A percentile compares a stretch with the other conserved stretches of the same genome.
Conservation (phyloP, 169 alveolate genomes). For the Plasmodium knowlesi region DNA sequence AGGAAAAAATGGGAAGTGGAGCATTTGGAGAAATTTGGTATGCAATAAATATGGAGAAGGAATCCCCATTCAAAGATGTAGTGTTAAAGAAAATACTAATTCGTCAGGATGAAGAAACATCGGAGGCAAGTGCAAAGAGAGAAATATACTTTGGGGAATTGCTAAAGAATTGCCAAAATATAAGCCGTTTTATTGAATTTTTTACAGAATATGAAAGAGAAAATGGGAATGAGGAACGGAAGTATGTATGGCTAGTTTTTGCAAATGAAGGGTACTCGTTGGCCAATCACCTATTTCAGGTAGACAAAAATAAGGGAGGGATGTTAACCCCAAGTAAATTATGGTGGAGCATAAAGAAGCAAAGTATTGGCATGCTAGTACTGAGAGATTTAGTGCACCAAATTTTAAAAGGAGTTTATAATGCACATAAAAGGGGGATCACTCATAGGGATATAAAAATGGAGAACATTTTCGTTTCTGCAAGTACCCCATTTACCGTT, state of each 20-base stretch:
- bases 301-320: constrained; percentile 17
- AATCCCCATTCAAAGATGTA: constrained; percentile 22
- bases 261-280: constrained; percentile 70
- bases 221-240: constrained; percentile 14
- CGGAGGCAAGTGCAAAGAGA: constrained; percentile 61
- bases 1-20: constrained; percentile 41
- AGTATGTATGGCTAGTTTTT: constrained; percentile 57
- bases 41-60: constrained; percentile 31
- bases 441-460: constrained; percentile 73
- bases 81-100: constrained; percentile 52
- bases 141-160: constrained; percentile 63
- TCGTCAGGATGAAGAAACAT: constrained; percentile 27
- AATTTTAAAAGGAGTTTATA: constrained; percentile 59
- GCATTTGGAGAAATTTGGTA: constrained; percentile 73
- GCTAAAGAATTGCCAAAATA: constrained; percentile 35
- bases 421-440: constrained; percentile 42
- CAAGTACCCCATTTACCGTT: constrained; percentile 66
- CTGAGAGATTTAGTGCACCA: constrained; percentile 43
- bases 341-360: constrained; percentile 75
- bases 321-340: constrained; percentile 45
- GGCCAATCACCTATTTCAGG: constrained; percentile 35
- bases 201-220: constrained; percentile 58
- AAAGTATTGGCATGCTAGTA: constrained; percentile 71
- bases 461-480: constrained; percentile 66
- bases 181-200: constrained; percentile 71